phyloP scores from a whole-genome alignment of 352 stramenopile genomes.

The Phytophthora quininea region DNA sequence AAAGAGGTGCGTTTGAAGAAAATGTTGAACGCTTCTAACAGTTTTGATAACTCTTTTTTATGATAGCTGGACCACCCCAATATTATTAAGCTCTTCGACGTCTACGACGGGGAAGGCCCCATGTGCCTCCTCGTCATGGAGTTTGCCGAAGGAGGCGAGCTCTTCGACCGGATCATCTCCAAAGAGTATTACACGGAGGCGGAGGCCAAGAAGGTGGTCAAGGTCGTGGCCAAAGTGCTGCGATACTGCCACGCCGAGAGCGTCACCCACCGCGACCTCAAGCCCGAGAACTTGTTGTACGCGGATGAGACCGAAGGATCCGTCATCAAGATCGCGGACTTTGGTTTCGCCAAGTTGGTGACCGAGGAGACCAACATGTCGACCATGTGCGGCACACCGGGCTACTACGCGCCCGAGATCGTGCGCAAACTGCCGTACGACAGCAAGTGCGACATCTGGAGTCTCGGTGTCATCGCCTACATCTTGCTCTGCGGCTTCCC shows the following conservation, averaged over 20 bases:
- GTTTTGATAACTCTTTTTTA: constrained; percentile 6
- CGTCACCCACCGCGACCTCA: constrained; percentile 96
- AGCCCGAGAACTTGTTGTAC: constrained; percentile 97
- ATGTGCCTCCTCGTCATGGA: constrained; percentile 93
- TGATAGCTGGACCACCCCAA: constrained; percentile 81
- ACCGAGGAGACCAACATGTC: constrained; percentile 83
- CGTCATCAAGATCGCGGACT: constrained; percentile 95
- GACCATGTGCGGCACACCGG: constrained; percentile 92
- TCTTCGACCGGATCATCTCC: constrained; percentile 94
- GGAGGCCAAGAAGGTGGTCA: constrained; percentile 86
- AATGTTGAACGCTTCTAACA: neutral
- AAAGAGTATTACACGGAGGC: constrained; percentile 93
- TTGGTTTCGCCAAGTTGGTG: constrained; percentile 88
- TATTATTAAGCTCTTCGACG: constrained; percentile 89
- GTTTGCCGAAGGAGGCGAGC: constrained; percentile 84
- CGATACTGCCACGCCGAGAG: constrained; percentile 85
- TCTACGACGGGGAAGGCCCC: constrained; percentile 73
- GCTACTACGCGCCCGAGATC: constrained; percentile 97
- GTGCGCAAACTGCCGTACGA: constrained; percentile 95
- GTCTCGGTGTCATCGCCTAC: constrained; percentile 88
- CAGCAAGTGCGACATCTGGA: constrained; percentile 97
- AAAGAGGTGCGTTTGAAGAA: constrained; percentile 44
- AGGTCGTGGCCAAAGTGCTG: constrained; percentile 87
- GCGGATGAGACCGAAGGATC: constrained; percentile 80
- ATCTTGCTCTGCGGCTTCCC: constrained; percentile 97